phyloP scores from a whole-genome alignment of 441 rosid species.

The Pelargonium cotyledonis region DNA sequence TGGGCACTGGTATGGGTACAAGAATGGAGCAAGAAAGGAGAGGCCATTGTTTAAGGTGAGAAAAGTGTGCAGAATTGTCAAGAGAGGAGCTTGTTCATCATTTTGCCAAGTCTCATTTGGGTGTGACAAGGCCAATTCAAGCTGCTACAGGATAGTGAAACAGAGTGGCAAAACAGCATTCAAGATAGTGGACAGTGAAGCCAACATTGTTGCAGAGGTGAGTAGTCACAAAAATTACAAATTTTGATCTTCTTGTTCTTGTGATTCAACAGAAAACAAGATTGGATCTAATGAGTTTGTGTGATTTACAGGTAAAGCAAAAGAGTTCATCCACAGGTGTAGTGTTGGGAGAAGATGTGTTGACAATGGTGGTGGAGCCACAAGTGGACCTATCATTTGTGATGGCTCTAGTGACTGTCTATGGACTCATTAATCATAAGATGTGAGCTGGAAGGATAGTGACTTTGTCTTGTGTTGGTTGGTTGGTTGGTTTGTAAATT shows the following conservation, averaged over 20 bases:
- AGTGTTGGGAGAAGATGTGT: conserved; percentile 44
- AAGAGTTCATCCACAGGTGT: conserved; percentile 41
- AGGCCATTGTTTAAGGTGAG: conserved; percentile 3
- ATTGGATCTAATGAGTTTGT: background rate
- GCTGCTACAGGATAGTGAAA: background rate
- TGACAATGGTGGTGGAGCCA: conserved; percentile 51
- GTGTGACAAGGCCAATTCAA: background rate
- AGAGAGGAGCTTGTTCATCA: background rate
- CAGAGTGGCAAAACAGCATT: background rate
- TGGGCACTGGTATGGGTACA: conserved; percentile 1
- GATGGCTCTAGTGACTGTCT: conserved; percentile 42
- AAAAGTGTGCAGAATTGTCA: background rate
- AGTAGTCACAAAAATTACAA: background rate
- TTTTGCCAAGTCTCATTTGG: background rate
- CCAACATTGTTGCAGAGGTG: background rate
- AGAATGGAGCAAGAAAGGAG: conserved; percentile 4
- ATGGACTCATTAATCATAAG: conserved; percentile 33
- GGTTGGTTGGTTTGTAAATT: background rate
- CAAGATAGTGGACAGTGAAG: background rate
- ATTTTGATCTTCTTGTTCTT: too few relatives aligned
- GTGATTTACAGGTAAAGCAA: conserved; percentile 30
- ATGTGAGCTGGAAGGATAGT: conserved; percentile 18
- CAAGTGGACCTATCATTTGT: conserved; percentile 43
- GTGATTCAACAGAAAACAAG: background rate
- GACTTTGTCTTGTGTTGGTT: background rate